Evolutionary conservation across 163 green algal species (phyloP), one percentile per base, ranked within the genome.

Genomic region (Prototheca stagnorum): DNA sequence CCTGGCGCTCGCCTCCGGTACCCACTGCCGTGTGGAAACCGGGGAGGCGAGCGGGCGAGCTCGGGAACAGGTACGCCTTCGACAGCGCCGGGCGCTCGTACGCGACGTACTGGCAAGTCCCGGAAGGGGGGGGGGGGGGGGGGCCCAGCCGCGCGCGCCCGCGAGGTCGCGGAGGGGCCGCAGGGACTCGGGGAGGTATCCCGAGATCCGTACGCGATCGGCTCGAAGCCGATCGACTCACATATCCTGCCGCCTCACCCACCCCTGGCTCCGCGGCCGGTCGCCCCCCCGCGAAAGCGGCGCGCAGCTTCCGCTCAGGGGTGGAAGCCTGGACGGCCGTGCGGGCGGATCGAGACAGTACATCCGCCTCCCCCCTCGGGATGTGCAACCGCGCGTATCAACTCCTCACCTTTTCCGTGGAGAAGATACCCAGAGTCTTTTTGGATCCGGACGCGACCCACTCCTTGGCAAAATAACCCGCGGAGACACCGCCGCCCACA

Each of bases 21-120:
- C 85, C 85, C 5, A 93, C 83, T 50, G 58, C 82, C 0, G 85
- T 85, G 74, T 95, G 85, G 67, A 95, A 95, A 31, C 79, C 81
- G 7, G 85, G 83, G 21, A 92, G 62, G 8, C 77, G 51, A 5
- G 81, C 76, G 21, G 70, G 34, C 8, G 46, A 68, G 57, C 63
- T 39, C 79, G 79, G 74, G 39, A 82, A 68, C 9, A 93, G 68
- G 61, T 89, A 93, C 0, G 67, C 85, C 61, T 95, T 95, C 42
- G 47, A 76, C 3, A 95, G 69, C 0, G 85, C 78, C 6, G 85
- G 84, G n/a, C 84, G 70, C 58, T 94, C 84, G 51, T 94, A 94
- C 4, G 78, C 47, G 2, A 82, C 73, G 8, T 70, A 54, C 67
- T 80, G 55, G 31, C 52, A 35, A n/a, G 8, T 20, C 8, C 8